Base-by-base conservation (phyloP, 2,329 filamentous ascomycete genomes). In the Orbilia quercus region DNA sequence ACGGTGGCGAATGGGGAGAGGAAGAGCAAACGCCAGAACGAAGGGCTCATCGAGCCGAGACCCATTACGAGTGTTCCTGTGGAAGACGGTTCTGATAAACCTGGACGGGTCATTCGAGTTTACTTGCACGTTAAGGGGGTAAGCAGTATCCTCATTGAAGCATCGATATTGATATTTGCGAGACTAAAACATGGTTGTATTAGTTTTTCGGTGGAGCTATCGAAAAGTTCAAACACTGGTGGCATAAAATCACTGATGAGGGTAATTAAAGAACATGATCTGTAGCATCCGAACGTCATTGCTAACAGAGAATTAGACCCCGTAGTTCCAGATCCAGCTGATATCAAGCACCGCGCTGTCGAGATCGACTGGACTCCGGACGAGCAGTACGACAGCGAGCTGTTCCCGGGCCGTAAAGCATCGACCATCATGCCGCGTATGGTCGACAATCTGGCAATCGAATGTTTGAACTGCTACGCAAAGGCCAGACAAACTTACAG, bases 191-290 rank as follows among this genome's bases (percentile, higher is more conserved):
- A 47, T 20, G 16, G 7, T 22, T 11, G 20, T n/a, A n/a, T n/a
- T 40, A 55, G 51, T 55, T 55, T 16, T 5, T 55, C 12, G 51
- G 51, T 22, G 51, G 31, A 6, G 51, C 31, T 40, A 22, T 55
- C 28, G 51, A 55, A 38, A 55, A 55, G 31, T 40, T 55, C 9
- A 55, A 55, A 31, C 20, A 38, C 11, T 55, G 51, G 51, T 55
- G 51, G 51, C 28, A 55, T 22, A 20, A 16, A 11, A 28, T 55
- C 6, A 38, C 40, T 20, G 34, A 55, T 7, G 22, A 38, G 5
- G 51, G 51, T 55, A 40, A 38, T n/a, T n/a, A n/a, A n/a, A n/a
- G n/a, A n/a, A n/a, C n/a, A n/a, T n/a, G n/a, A n/a, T n/a, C n/a
- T n/a, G n/a, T n/a, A n/a, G n/a, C n/a, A n/a, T n/a, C n/a, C n/a